Conservation (phyloP, 192 early-diverging fungal species). For the Glomus cerebriforme region DNA sequence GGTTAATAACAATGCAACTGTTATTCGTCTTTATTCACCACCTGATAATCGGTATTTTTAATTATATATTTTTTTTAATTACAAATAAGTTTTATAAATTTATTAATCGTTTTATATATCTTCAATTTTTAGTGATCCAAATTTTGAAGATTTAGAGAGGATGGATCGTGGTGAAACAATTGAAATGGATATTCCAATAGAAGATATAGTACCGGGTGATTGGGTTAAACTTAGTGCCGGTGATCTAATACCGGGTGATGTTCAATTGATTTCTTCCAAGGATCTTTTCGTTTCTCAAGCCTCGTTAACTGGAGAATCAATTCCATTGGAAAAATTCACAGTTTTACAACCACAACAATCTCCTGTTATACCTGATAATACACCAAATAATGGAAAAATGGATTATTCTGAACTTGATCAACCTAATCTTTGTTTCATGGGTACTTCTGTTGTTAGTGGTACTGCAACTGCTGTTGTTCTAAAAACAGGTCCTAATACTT, state of each 20-base stretch:
- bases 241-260: constrained; percentile 47
- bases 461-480: constrained; percentile 52
- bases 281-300: constrained; percentile 55
- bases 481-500: constrained; percentile 47
- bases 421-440: constrained; percentile 45
- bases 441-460: constrained; percentile 50
- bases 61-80: neutral
- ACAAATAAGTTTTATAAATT: neutral
- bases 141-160: constrained; percentile 33
- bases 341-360: constrained; percentile 19
- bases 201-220: constrained; percentile 52
- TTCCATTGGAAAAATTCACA: constrained; percentile 51
- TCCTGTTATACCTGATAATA: constrained; percentile 4
- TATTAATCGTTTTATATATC: neutral
- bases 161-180: constrained; percentile 33
- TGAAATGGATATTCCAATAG: constrained; percentile 39
- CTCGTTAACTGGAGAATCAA: constrained; percentile 49
- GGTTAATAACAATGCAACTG: constrained; percentile 39
- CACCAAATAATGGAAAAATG: neutral
- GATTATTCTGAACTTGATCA: constrained; percentile 36
- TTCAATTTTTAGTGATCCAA: constrained; percentile 35
- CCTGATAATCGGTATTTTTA: constrained; percentile 28
- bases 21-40: constrained; percentile 41
- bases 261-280: constrained; percentile 43
- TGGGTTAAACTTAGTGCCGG: constrained; percentile 48